Evolutionary conservation across 768 basidiomycete species (phyloP).

Genomic region (Kwoniella dendrophila): DNA sequence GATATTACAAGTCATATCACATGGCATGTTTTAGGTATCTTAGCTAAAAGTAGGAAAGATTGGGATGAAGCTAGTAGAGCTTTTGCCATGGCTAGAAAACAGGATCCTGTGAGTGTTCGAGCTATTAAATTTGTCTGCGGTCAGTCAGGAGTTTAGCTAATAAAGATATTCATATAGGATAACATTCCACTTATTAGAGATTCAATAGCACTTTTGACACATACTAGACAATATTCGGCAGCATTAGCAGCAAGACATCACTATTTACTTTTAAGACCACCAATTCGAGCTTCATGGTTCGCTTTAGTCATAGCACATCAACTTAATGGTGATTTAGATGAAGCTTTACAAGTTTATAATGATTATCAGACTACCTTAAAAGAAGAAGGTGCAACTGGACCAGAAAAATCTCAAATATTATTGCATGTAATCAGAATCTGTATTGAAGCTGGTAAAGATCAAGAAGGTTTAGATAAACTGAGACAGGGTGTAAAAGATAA

Average conservation of each 20-base stretch:
- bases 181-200: conserved; percentile 92
- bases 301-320: conserved; percentile 85
- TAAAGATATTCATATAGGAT: conserved; percentile 64
- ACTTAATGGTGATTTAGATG: conserved; percentile 71
- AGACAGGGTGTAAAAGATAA: conserved; percentile 39
- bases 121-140: background rate
- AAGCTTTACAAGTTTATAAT: conserved; percentile 73
- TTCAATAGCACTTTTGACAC: conserved; percentile 82
- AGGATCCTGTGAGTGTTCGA: conserved; percentile 72
- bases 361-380: conserved; percentile 73
- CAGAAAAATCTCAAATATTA: conserved; percentile 50
- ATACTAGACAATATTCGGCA: conserved; percentile 75
- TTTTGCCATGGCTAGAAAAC: conserved; percentile 82
- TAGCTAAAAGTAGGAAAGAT: conserved; percentile 91
- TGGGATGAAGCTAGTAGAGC: conserved; percentile 93
- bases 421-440: conserved; percentile 49
- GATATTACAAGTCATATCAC: conserved; percentile 75
- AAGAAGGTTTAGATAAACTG: conserved; percentile 48
- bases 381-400: conserved; percentile 58
- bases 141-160: background rate
- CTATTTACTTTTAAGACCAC: conserved; percentile 77
- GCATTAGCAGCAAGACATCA: conserved; percentile 80
- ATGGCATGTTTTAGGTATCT: conserved; percentile 97
- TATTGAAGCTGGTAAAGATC: conserved; percentile 42
- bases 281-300: conserved; percentile 84